Evolutionary conservation across 768 basidiomycete genomes (phyloP).

Genomic region (Xanthoconium purpureum): DNA sequence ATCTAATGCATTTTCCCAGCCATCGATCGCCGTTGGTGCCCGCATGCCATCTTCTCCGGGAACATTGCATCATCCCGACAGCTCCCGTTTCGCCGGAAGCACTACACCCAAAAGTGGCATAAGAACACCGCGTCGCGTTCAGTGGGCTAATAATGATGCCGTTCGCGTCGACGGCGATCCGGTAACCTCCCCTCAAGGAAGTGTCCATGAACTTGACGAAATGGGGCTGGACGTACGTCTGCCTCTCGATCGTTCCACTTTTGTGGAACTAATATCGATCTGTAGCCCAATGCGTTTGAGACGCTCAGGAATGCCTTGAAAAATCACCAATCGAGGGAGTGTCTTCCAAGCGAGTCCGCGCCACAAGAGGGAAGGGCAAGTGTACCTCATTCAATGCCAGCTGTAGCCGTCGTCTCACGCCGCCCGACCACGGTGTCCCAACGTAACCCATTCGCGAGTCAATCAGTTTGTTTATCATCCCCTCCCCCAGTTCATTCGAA

Average conservation of each 20-base stretch:
- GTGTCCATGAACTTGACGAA: slow-evolving; percentile 50
- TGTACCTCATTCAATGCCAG: slow-evolving; percentile 9
- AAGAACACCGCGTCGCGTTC: slow-evolving; percentile 52
- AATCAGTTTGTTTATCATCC: background rate
- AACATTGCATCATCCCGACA: slow-evolving; percentile 2
- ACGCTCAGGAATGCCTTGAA: slow-evolving; percentile 51
- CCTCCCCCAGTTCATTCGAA: background rate
- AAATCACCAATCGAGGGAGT: slow-evolving; percentile 39
- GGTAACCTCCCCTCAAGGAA: slow-evolving; percentile 7
- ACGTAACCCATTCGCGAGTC: slow-evolving; percentile 1
- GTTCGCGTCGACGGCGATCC: slow-evolving; percentile 2
- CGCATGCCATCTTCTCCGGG: slow-evolving; percentile 15
- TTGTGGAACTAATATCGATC: background rate
- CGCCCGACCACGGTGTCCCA: background rate
- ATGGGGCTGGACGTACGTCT: slow-evolving; percentile 49
- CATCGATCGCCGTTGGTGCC: slow-evolving; percentile 9
- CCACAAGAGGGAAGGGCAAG: background rate
- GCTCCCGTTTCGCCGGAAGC: slow-evolving; percentile 17
- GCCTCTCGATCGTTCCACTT: background rate
- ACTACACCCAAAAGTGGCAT: slow-evolving; percentile 26
- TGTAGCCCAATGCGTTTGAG: slow-evolving; percentile 47
- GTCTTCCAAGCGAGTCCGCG: background rate
- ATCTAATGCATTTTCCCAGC: background rate
- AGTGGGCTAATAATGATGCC: slow-evolving; percentile 43
- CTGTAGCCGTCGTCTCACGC: slow-evolving; percentile 12